Evolutionary conservation across 2,329 filamentous ascomycete genomes (phyloP).

Genomic region (Colletotrichum cordylinicola): DNA sequence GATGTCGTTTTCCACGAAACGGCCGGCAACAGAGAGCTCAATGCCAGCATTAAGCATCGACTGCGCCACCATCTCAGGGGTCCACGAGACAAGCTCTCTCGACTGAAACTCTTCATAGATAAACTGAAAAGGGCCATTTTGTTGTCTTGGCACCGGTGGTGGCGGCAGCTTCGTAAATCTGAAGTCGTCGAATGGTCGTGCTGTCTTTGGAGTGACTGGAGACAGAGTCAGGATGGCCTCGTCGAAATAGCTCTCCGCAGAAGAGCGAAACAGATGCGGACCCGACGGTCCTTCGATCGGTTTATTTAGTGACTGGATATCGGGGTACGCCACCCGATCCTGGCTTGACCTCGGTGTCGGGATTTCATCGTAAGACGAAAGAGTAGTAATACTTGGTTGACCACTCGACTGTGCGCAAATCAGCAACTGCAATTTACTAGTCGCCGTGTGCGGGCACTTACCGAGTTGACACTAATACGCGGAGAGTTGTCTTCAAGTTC

Average conservation of each 20-base stretch:
- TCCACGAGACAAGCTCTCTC: slow-evolving; percentile 68
- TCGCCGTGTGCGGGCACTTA: slow-evolving; percentile 49
- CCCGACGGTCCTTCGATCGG: slow-evolving; percentile 81
- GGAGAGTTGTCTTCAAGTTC: slow-evolving; percentile 71
- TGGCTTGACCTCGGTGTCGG: slow-evolving; percentile 76
- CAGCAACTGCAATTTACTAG: slow-evolving; percentile 15
- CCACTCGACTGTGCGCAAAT: slow-evolving; percentile 35
- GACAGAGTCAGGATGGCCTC: slow-evolving; percentile 71
- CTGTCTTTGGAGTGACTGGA: slow-evolving; percentile 72
- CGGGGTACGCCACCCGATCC: slow-evolving; percentile 61
- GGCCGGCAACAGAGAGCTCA: slow-evolving; percentile 77
- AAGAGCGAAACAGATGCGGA: slow-evolving; percentile 84
- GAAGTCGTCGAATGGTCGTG: slow-evolving; percentile 33
- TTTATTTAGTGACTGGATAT: slow-evolving; percentile 60
- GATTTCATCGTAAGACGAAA: slow-evolving; percentile 86
- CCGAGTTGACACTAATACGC: slow-evolving; percentile 73
- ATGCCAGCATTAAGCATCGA: slow-evolving; percentile 88
- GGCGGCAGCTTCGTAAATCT: slow-evolving; percentile 17
- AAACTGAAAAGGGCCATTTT: slow-evolving; percentile 61
- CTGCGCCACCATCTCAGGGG: slow-evolving; percentile 77
- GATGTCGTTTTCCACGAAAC: slow-evolving; percentile 92
- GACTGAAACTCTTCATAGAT: slow-evolving; percentile 63
- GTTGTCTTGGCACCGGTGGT: slow-evolving; percentile 31
- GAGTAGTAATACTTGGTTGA: slow-evolving; percentile 81
- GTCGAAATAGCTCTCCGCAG: slow-evolving; percentile 59